Base-by-base conservation (phyloP, 352 stramenopile species). In the Globisporangium okanoganense region DNA sequence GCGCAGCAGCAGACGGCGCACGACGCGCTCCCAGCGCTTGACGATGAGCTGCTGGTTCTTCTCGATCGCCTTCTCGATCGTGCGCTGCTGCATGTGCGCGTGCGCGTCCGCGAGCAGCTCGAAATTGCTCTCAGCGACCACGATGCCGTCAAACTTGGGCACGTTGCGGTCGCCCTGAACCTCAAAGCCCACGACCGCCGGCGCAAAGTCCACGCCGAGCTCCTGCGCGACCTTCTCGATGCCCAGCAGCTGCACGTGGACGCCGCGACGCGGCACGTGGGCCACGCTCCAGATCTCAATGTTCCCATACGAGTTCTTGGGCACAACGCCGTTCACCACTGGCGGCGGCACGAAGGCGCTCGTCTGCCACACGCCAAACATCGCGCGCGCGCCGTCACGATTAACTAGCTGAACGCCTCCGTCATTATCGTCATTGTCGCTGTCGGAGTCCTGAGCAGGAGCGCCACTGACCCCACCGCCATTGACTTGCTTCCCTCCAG, bases 251-350 rank as follows among this genome's bases (percentile, higher is more conserved):
- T 68, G 73, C 27, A 95, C 55, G 33, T 95, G 88, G 22, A 88
- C 70, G 7, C 70, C 77, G 7, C 73, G 78, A 12, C 50, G 55
- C 7, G 88, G 86, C 2, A 93, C 58, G 67, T 92, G 81, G 0
- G 72, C 78, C 2, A 72, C 54, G 61, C 84, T 95, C 86, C 86
- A 96, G 45, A 96, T 61, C 56, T 96, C 88, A 49, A 94, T 79
- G 66, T 96, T 96, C 18, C 88, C 86, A 61, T 90, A 94, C 67
- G 84, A 67, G 69, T 94, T 95, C 70, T 92, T 94, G 2, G 86
- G 88, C 1, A 96, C 66, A 5, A 59, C 48, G n/a, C 79, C 80
- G 40, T 94, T 66, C 8, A 89, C 69, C 10, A 95, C 62, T 0
- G 66, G 44, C 1, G 77, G 69, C 35, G 79, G 58, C 16, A 82